A percentile compares a stretch with the other conserved stretches of the same genome.
Evolutionary conservation across 75 land plant genomes (phyloP).

Genomic region (Pinus taeda): DNA sequence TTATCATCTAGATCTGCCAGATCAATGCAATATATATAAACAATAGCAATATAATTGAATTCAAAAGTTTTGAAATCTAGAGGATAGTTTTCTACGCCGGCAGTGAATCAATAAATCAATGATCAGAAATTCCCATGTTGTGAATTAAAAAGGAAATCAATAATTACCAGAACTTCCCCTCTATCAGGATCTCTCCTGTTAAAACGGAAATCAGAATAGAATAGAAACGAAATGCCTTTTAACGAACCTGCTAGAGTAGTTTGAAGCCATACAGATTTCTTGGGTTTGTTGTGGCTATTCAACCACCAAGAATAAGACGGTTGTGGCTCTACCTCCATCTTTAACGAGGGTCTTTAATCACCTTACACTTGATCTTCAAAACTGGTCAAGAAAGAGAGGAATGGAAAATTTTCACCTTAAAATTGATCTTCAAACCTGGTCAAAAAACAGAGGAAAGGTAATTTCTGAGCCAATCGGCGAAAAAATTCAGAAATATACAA

Average conservation of each 20-base stretch:
- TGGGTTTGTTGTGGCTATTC: slow-evolving; percentile 32
- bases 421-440: neutral
- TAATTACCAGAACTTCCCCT: neutral
- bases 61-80: too few relatives aligned
- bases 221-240: neutral
- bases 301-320: slow-evolving; percentile 39
- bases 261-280: slow-evolving; percentile 29
- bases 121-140: too few relatives aligned
- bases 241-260: slow-evolving; percentile 8
- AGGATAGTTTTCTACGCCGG: too few relatives aligned
- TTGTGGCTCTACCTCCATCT: neutral
- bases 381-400: neutral
- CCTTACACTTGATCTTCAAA: neutral
- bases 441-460: neutral
- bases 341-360: too few relatives aligned
- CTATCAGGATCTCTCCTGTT: neutral
- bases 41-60: too few relatives aligned
- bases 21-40: neutral
- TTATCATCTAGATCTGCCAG: slow-evolving; percentile 69
- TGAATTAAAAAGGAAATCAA: neutral
- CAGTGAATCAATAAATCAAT: too few relatives aligned
- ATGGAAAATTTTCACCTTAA: neutral
- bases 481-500: too few relatives aligned
- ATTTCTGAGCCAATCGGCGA: too few relatives aligned
- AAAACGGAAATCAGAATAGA: neutral